phyloP scores from a whole-genome alignment of 2,329 filamentous ascomycete genomes.

The Aspergillus uvarum region DNA sequence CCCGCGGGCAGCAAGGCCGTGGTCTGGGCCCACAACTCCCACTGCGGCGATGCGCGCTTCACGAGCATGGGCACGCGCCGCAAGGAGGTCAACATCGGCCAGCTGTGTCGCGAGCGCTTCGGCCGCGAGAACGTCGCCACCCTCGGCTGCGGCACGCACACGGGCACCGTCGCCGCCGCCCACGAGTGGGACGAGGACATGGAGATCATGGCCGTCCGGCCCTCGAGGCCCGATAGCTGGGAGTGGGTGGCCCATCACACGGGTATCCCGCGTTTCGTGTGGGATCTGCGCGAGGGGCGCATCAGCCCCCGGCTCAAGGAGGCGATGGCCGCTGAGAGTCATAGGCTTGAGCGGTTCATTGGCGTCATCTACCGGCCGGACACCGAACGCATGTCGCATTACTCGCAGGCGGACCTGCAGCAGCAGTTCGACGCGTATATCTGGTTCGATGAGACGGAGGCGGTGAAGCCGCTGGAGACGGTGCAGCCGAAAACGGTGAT shows the following conservation, averaged over 20 bases:
- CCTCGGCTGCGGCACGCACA: constrained; percentile 52
- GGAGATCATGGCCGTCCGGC: constrained; percentile 50
- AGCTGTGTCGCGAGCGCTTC: constrained; percentile 51
- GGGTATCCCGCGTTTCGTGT: constrained; percentile 45
- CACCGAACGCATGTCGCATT: constrained; percentile 53
- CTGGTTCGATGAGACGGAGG: constrained; percentile 51
- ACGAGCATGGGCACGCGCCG: constrained; percentile 50
- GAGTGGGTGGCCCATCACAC: constrained; percentile 52
- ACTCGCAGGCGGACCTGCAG: constrained; percentile 47
- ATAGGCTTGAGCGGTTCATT: constrained; percentile 52
- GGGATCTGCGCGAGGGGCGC: constrained; percentile 46
- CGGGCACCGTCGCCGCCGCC: constrained; percentile 54
- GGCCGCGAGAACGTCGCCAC: constrained; percentile 43
- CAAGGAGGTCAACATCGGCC: constrained; percentile 54
- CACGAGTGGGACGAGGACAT: constrained; percentile 53
- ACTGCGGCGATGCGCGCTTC: constrained; percentile 55
- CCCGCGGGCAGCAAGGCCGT: constrained; percentile 46
- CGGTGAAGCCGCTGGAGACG: constrained; percentile 48
- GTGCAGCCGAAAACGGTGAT: constrained; percentile 47
- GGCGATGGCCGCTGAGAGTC: constrained; percentile 36
- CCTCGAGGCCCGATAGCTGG: constrained; percentile 50
- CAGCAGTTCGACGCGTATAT: constrained; percentile 53
- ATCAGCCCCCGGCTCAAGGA: constrained; percentile 38
- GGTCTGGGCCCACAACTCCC: constrained; percentile 57
- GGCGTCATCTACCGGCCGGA: constrained; percentile 54